These are phyloP conservation scores for Allium cepa DNA, from an alignment of 106 monocot species.

Conservation along the genomic window DNA sequence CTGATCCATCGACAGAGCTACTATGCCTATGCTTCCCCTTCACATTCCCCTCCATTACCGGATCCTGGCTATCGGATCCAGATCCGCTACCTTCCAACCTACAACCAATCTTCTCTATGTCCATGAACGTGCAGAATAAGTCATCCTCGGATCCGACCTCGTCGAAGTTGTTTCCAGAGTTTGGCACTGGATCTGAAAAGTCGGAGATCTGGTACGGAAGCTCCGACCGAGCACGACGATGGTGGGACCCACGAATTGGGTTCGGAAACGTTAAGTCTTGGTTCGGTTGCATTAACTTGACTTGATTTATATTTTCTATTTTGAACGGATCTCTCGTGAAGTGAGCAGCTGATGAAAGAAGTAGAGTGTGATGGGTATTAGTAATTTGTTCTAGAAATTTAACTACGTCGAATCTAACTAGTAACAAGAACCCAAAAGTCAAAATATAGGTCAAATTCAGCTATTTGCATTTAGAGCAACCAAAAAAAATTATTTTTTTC, in stretches of 20 bases:
- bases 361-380: too few species aligned
- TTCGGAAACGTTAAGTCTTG: neutral
- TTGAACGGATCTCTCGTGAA: too few species aligned
- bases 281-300: too few species aligned
- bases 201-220: conserved; percentile 36
- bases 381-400: too few species aligned
- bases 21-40: conserved; percentile 49
- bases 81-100: conserved; percentile 35
- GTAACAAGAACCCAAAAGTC: too few species aligned
- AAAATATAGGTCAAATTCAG: too few species aligned
- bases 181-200: conserved; percentile 10
- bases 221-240: conserved; percentile 44
- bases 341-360: too few species aligned
- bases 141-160: conserved; percentile 41
- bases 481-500: too few species aligned
- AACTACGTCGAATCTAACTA: too few species aligned
- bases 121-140: conserved; percentile 42
- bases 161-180: conserved; percentile 20
- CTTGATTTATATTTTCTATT: too few species aligned
- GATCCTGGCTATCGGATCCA: conserved; percentile 20
- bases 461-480: too few species aligned
- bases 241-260: conserved; percentile 21
- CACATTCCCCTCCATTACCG: neutral
- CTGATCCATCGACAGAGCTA: conserved; percentile 36
- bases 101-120: conserved; percentile 46